A percentile compares a stretch with the other conserved stretches of the same genome.
phyloP scores from a whole-genome alignment of 2,329 filamentous ascomycete species.

The Chaetomiaceae sp. region DNA sequence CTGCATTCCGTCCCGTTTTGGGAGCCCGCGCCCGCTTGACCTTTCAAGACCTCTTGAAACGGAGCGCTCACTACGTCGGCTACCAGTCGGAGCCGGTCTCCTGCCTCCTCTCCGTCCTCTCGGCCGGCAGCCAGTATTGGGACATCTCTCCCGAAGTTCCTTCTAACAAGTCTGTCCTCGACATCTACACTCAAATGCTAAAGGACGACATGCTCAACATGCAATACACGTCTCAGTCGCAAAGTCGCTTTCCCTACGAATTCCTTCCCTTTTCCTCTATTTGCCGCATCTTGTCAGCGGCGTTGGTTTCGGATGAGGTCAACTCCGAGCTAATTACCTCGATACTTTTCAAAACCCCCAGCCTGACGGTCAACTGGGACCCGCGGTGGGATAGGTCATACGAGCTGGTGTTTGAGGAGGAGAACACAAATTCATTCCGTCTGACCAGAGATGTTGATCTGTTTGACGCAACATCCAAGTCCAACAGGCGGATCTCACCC shows the following conservation, averaged over 20 bases:
- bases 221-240: conserved; percentile 61
- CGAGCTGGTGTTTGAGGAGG: conserved; percentile 75
- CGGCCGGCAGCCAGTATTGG: conserved; percentile 51
- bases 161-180: conserved; percentile 37
- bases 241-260: conserved; percentile 80
- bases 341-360: conserved; percentile 65
- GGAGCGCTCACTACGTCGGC: conserved; percentile 61
- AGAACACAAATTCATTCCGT: conserved; percentile 74
- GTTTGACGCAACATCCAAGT: conserved; percentile 50
- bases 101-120: conserved; percentile 61
- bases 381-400: conserved; percentile 64
- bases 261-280: conserved; percentile 72
- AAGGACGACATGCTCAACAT: conserved; percentile 54
- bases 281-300: conserved; percentile 60
- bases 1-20: conserved; percentile 51
- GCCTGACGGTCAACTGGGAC: conserved; percentile 74
- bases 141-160: conserved; percentile 41
- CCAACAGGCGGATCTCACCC: conserved; percentile 42
- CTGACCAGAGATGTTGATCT: conserved; percentile 62
- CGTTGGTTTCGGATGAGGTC: conserved; percentile 34
- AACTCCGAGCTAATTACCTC: conserved; percentile 48
- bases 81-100: conserved; percentile 70
- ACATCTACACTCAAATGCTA: conserved; percentile 42
- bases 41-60: conserved; percentile 67
- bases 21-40: conserved; percentile 59